These are phyloP conservation scores for Leccinum variicolor DNA, from an alignment of 768 basidiomycete genomes.

Conservation along the genomic window DNA sequence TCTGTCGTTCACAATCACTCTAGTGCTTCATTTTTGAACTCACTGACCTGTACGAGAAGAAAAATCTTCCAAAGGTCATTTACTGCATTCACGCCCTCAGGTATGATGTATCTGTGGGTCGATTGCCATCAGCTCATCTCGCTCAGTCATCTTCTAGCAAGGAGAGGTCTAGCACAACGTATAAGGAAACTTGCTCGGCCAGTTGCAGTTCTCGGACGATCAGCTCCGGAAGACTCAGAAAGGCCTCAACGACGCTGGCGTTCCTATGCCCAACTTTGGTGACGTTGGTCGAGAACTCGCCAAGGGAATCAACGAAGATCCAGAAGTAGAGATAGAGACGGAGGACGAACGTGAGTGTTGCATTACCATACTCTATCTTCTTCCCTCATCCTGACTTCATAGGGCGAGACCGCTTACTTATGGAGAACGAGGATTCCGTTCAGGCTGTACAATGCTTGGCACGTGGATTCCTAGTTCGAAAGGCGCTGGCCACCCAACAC, in stretches of 20 bases:
- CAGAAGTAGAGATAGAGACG: constrained; percentile 53
- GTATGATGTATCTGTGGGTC: constrained; percentile 32
- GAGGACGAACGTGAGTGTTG: constrained; percentile 78
- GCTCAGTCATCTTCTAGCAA: constrained; percentile 85
- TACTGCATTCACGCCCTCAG: constrained; percentile 98
- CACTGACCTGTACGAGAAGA: constrained; percentile 97
- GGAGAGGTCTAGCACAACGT: constrained; percentile 82
- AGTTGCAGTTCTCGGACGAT: constrained; percentile 92
- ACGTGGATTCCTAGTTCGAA: constrained; percentile 69
- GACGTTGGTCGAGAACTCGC: constrained; percentile 81
- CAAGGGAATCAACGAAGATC: constrained; percentile 87
- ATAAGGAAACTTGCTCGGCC: constrained; percentile 95
- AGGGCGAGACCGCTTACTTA: constrained; percentile 82
- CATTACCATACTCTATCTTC: constrained; percentile 4
- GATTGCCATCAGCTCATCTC: constrained; percentile 8
- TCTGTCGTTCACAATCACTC: background rate
- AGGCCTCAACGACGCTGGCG: constrained; percentile 84
- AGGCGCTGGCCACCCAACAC: constrained; percentile 49
- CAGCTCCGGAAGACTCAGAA: constrained; percentile 90
- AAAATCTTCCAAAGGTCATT: constrained; percentile 97
- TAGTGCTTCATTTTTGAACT: constrained; percentile 97
- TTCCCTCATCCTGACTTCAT: background rate
- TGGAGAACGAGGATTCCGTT: constrained; percentile 75
- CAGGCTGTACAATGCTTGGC: constrained; percentile 65
- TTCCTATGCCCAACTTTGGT: constrained; percentile 90